Evolutionary conservation across 176 grass and related monocot species (phyloP), one percentile per base, ranked within the genome.

Genomic region (Echinochloa phyllopogon): DNA sequence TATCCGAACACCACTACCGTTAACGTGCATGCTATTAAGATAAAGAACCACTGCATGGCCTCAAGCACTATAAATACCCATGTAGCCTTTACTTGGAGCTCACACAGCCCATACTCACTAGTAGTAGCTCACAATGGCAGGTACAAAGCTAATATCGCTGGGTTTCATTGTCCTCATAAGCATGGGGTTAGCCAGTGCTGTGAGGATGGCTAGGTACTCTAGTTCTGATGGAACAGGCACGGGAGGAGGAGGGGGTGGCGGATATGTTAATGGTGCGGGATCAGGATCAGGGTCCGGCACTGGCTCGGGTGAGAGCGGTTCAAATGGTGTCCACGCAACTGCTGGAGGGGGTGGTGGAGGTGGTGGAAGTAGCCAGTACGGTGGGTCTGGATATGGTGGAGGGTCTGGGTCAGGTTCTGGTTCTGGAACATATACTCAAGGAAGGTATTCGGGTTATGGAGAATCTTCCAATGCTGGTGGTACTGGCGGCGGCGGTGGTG

Each of bases 21-120:
- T 23, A 55, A n/a, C 1, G 0, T 77, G n/a, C 69, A 48, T 24
- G 71, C 13, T 44, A 36, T 21, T 42, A 67, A n/a, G 6, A 39
- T 84, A 75, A 65, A 33, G 7, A 20, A 52, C 8, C 4, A n/a
- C 2, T 6, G 15, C 11, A 18, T 76, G 25, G 13, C 3, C 12
- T 23, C 53, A 12, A 70, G 65, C 53, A 17, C 85, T 81, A 86
- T 74, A 86, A 70, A 78, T 78, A 70, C 25, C 18, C 11, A 57
- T 60, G 41, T 4, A 49, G 3, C 25, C 8, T 69, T 57, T 18
- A 16, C 8, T 38, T 0, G 6, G 8, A 65, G 48, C 29, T 44
- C 73, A 85, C 73, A 17, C 73, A 58, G 24, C 17, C 45, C 27
- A 14, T 12, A n/a, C 45, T 17, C 2, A 27, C 10, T 4, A n/a